phyloP scores from a whole-genome alignment of 306 rosid genomes.

The Prunus davidiana region DNA sequence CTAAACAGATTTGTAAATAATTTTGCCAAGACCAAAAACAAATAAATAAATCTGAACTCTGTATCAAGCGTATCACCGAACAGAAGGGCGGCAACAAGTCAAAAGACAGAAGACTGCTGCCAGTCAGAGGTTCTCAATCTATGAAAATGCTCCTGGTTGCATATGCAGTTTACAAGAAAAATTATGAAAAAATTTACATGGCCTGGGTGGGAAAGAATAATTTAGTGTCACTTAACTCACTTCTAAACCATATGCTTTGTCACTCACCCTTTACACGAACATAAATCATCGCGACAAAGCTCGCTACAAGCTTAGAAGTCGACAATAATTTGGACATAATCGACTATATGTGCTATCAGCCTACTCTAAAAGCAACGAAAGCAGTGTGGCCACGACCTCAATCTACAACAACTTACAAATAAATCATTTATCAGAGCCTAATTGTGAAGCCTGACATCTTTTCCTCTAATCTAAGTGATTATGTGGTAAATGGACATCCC shows the following conservation, averaged over 20 bases:
- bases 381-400: not conserved
- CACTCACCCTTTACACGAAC: constrained; percentile 1
- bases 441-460: not conserved
- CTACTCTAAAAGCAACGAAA: not conserved
- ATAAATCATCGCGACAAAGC: not conserved
- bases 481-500: constrained; percentile 1
- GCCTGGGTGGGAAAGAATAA: not conserved
- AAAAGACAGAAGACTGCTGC: too few species aligned
- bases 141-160: not conserved
- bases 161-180: not conserved
- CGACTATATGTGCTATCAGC: constrained; percentile 3
- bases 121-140: not conserved
- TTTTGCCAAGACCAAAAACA: too few species aligned
- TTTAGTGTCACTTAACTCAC: not conserved
- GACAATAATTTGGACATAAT: not conserved
- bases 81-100: too few species aligned
- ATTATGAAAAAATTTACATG: not conserved
- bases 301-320: not conserved
- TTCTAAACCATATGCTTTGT: not conserved
- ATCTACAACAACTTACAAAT: not conserved
- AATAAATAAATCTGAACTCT: too few species aligned
- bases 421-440: not conserved
- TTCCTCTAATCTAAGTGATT: constrained; percentile 6
- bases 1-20: too few species aligned
- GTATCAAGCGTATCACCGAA: too few species aligned